Conservation (phyloP, 345 rosid species). For the Bruguiera gymnorhiza region DNA sequence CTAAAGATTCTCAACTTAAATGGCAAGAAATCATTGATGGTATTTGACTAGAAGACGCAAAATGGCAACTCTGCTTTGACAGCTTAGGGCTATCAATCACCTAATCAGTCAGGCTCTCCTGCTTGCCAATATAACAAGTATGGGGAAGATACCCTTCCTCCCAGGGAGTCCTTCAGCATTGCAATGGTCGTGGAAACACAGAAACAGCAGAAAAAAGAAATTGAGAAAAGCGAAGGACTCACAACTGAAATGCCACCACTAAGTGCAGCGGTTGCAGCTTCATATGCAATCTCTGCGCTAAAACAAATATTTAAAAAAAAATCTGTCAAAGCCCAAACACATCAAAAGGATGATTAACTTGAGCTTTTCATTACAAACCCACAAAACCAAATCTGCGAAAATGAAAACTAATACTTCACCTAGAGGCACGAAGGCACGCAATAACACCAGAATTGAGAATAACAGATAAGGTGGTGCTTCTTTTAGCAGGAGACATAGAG, state of each 20-base stretch:
- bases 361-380: neutral
- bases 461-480: slow-evolving; percentile 27
- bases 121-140: no score
- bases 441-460: slow-evolving; percentile 47
- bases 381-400: neutral
- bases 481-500: slow-evolving; percentile 14
- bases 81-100: no score
- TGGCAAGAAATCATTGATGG: no score
- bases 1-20: no score
- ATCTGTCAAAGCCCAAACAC: neutral
- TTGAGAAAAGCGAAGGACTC: slow-evolving; percentile 19
- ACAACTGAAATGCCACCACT: slow-evolving; percentile 55
- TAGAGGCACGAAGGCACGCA: slow-evolving; percentile 56
- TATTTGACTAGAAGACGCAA: no score
- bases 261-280: slow-evolving; percentile 55
- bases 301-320: neutral
- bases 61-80: no score
- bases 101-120: no score
- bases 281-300: slow-evolving; percentile 51
- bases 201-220: neutral
- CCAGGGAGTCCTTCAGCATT: neutral
- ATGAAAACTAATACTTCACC: neutral
- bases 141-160: no score
- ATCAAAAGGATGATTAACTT: no score
- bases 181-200: neutral